Conservation (phyloP, 2,329 filamentous ascomycete genomes). For the Fusarium tricinctum region DNA sequence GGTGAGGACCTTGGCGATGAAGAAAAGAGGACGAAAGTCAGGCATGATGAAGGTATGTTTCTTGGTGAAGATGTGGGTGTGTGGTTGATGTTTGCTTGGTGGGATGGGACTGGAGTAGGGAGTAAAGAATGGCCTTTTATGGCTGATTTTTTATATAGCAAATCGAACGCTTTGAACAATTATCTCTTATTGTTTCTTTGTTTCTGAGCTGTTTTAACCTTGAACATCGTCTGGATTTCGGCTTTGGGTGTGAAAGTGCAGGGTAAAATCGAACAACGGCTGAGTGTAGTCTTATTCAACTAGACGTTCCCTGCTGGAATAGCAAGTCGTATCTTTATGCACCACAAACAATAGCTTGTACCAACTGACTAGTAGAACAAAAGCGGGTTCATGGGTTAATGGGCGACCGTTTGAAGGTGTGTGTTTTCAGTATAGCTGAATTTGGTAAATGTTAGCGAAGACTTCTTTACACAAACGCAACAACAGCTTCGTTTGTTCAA, state of each 20-base stretch:
- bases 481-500: not conserved
- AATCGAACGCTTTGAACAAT: not conserved
- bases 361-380: not conserved
- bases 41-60: slow-evolving; percentile 18
- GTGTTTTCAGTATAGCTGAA: not conserved
- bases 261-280: not conserved
- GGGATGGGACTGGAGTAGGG: too few relatives aligned
- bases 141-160: not conserved
- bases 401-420: not conserved
- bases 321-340: not conserved
- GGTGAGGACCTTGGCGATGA: slow-evolving; percentile 13
- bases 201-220: not conserved
- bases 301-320: not conserved
- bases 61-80: too few relatives aligned
- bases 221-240: not conserved
- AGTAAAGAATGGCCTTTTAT: not conserved
- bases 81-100: not conserved
- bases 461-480: not conserved
- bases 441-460: not conserved
- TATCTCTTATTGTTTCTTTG: too few relatives aligned
- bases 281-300: not conserved
- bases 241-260: not conserved
- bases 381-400: not conserved
- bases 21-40: slow-evolving; percentile 36
- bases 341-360: not conserved